Evolutionary conservation across 1,284 basidiomycete genomes (phyloP), one percentile per base, ranked within the genome.

Genomic region (Cryptococcus wingfieldii): DNA sequence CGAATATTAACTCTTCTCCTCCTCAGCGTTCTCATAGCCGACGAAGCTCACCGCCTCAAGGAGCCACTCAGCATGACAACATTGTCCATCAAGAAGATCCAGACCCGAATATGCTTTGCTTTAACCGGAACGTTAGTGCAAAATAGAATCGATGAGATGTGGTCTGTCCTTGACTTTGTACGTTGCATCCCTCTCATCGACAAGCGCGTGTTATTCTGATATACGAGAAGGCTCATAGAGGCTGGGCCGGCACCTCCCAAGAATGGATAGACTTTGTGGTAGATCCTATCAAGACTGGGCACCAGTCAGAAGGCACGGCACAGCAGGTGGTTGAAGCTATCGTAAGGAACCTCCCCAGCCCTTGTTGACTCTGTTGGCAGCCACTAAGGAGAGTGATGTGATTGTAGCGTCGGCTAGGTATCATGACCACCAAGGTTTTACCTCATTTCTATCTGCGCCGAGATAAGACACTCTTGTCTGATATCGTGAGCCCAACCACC

Each of bases 61-160:
- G 69, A 70, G 14, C 67, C 66, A 2, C 44, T 50, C 31, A 68
- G 68, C 0, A 47, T 59, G 9, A 66, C 75, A 16, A 77, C 78
- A 0, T 47, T 69, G 13, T 77, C 79, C 0, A 65, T 79, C 42
- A 77, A 79, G 54, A 67, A 66, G 8, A 72, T 82, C 34, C 54
- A 63, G 3, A 61, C 63, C 25, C 38, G 51, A 5, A 59, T 62
- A 6, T 70, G 70, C 41, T 74, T 73, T 43, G 71, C 65, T 2
- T 54, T 71, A 6, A 70, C 68, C 4, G 76, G 76, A 1, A 77
- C 76, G 0, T 51, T 77, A 19, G 66, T 77, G 13, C 80, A 81
- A 61, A 81, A 81, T 60, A 63, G 76, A 5, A 76, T 79, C 50
- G 70, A 75, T 8, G 80, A 81, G 64, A 75, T 81, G 55, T 80